phyloP scores from a whole-genome alignment of 495 filamentous ascomycete species.

The Daldinia decipiens region DNA sequence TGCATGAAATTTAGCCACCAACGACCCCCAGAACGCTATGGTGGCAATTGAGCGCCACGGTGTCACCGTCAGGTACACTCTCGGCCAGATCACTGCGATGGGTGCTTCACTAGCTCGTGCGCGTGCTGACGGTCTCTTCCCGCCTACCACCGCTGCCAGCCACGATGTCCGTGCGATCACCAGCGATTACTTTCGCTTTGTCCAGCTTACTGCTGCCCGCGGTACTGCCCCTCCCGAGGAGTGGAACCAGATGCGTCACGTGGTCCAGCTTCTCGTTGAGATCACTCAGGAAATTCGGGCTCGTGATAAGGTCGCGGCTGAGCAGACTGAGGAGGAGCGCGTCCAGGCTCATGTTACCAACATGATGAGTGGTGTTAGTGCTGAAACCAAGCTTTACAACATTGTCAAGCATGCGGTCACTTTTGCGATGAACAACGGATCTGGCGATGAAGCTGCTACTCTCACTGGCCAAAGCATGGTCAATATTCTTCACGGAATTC shows the following conservation, averaged over 20 bases:
- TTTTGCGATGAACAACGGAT: slow-evolving; percentile 31
- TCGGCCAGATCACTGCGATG: slow-evolving; percentile 31
- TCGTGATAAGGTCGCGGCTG: slow-evolving; percentile 41
- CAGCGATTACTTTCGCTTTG: slow-evolving; percentile 34
- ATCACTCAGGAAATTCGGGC: slow-evolving; percentile 39
- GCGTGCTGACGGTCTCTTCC: slow-evolving; percentile 43
- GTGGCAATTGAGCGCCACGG: not conserved
- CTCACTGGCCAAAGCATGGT: slow-evolving; percentile 34
- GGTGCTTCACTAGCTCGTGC: slow-evolving; percentile 29
- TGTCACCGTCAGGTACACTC: not conserved
- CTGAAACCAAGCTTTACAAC: slow-evolving; percentile 42
- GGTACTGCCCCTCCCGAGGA: slow-evolving; percentile 32
- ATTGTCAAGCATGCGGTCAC: slow-evolving; percentile 45
- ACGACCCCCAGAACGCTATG: not conserved
- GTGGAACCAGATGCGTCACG: slow-evolving; percentile 20
- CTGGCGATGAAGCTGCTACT: slow-evolving; percentile 19
- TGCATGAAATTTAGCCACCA: not conserved
- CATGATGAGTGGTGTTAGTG: slow-evolving; percentile 40
- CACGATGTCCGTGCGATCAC: slow-evolving; percentile 24
- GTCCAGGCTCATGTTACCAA: slow-evolving; percentile 36
- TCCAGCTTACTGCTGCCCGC: slow-evolving; percentile 21
- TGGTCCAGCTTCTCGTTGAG: slow-evolving; percentile 25
- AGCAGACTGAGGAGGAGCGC: slow-evolving; percentile 35
- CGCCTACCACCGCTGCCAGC: slow-evolving; percentile 22
- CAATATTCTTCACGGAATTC: slow-evolving; percentile 37